Conservation (phyloP, 1,284 basidiomycete species). For the Xerocomus minutiporus region DNA sequence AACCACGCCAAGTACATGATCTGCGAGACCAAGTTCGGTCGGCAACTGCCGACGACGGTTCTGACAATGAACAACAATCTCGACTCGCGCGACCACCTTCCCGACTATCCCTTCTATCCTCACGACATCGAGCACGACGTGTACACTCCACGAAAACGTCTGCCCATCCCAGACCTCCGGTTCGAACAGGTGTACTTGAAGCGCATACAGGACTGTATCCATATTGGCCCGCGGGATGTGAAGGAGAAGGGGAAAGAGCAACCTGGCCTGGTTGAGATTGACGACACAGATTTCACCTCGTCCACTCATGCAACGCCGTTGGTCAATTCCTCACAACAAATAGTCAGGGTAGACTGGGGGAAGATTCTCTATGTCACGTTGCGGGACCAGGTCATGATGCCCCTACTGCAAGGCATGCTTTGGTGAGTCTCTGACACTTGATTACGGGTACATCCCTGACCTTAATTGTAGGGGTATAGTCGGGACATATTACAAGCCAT, state of each 20-base stretch:
- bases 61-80: slow-evolving; percentile 22
- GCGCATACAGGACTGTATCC: slow-evolving; percentile 53
- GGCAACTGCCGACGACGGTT: slow-evolving; percentile 19
- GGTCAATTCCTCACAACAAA: slow-evolving; percentile 27
- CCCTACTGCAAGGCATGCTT: slow-evolving; percentile 64
- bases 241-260: slow-evolving; percentile 32
- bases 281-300: slow-evolving; percentile 16
- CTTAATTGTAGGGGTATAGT: slow-evolving; percentile 31
- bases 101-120: slow-evolving; percentile 17
- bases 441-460: slow-evolving; percentile 4
- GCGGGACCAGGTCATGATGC: slow-evolving; percentile 65
- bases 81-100: slow-evolving; percentile 12
- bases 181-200: slow-evolving; percentile 67
- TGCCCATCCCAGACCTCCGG: slow-evolving; percentile 64
- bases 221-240: slow-evolving; percentile 32
- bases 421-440: slow-evolving; percentile 42
- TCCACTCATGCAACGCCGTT: slow-evolving; percentile 21
- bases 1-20: slow-evolving; percentile 22
- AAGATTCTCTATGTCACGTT: slow-evolving; percentile 58
- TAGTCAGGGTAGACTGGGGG: slow-evolving; percentile 54
- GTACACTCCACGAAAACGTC: slow-evolving; percentile 24
- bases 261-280: slow-evolving; percentile 8
- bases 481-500: slow-evolving; percentile 33
- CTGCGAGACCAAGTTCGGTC: slow-evolving; percentile 1
- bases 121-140: slow-evolving; percentile 15